These are phyloP conservation scores for Penicillium dipodomyicola DNA, from an alignment of 495 filamentous ascomycete species.

Conservation along the genomic window DNA sequence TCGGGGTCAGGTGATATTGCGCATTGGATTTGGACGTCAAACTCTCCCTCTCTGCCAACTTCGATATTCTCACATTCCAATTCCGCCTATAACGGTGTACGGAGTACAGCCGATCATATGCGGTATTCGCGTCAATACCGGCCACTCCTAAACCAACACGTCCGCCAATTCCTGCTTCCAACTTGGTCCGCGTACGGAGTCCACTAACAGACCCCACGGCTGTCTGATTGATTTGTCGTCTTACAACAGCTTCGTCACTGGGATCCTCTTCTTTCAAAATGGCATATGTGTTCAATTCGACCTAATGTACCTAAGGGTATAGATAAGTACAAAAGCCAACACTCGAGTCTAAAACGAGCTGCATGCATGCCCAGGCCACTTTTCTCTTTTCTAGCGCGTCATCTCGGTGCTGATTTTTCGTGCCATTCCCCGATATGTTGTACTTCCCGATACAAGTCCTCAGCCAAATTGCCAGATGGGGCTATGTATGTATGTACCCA, in stretches of 20 bases:
- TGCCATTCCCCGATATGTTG: constrained; percentile 10
- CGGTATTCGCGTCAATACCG: constrained; percentile 11
- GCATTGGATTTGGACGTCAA: constrained; percentile 9
- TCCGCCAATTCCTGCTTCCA: constrained; percentile 11
- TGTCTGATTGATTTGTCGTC: not conserved
- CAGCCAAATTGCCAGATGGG: constrained; percentile 14
- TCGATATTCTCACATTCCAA: not conserved
- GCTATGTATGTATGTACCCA: constrained; percentile 19
- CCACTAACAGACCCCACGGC: not conserved
- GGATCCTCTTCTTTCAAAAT: not conserved
- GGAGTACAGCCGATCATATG: constrained; percentile 6
- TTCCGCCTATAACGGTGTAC: not conserved
- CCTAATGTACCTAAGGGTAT: not conserved
- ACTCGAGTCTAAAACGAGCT: constrained; percentile 18
- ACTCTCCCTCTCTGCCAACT: not conserved
- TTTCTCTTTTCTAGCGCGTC: constrained; percentile 11
- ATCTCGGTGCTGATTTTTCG: constrained; percentile 12
- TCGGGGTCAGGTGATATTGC: constrained; percentile 2
- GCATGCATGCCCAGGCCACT: constrained; percentile 21
- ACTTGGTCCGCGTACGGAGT: not conserved
- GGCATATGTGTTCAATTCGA: constrained; percentile 15
- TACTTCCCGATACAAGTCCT: constrained; percentile 11
- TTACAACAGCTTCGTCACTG: not conserved
- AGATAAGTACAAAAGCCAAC: not conserved
- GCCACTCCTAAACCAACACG: constrained; percentile 19